Conservation (phyloP, 768 basidiomycete species). For the Pisolithus microcarpus region DNA sequence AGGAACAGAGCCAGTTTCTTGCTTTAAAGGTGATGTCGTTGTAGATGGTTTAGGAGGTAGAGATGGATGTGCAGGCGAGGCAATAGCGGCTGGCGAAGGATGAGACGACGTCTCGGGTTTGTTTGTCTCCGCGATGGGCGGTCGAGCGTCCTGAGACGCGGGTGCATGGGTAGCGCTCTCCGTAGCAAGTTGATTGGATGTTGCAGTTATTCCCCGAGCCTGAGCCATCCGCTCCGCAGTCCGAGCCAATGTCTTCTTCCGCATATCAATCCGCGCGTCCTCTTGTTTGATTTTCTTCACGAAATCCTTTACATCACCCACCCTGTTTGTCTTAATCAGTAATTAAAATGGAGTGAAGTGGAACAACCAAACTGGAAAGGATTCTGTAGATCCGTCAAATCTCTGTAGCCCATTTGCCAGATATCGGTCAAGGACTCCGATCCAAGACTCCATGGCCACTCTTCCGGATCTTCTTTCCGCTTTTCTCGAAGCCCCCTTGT, state of each 20-base stretch:
- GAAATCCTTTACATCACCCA: constrained; percentile 70
- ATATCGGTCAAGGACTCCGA: constrained; percentile 70
- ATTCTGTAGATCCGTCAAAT: constrained; percentile 52
- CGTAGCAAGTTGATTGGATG: constrained; percentile 2
- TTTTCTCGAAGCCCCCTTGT: constrained; percentile 45
- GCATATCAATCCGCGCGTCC: constrained; percentile 52
- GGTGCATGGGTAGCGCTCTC: constrained; percentile 7
- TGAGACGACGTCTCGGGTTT: constrained; percentile 19
- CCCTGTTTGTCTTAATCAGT: constrained; percentile 31
- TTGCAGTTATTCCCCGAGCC: constrained; percentile 39
- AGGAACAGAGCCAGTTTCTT: constrained; percentile 11
- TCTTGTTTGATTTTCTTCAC: constrained; percentile 63
- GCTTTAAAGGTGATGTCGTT: constrained; percentile 24
- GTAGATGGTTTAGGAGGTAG: constrained; percentile 65
- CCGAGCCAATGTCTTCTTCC: constrained; percentile 35
- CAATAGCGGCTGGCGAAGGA: constrained; percentile 8
- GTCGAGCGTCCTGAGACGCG: constrained; percentile 9
- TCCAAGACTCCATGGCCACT: constrained; percentile 62
- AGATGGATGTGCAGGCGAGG: constrained; percentile 57
- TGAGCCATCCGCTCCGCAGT: constrained; percentile 32
- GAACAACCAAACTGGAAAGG: constrained; percentile 54
- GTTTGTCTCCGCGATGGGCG: constrained; percentile 39
- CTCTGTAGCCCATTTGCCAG: constrained; percentile 76
- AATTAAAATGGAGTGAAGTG: background rate
- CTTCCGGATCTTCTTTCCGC: constrained; percentile 50